Evolutionary conservation across 1,139 yeast species (phyloP), one percentile per base, ranked within the genome.

Genomic region (Kodamaea sp.): DNA sequence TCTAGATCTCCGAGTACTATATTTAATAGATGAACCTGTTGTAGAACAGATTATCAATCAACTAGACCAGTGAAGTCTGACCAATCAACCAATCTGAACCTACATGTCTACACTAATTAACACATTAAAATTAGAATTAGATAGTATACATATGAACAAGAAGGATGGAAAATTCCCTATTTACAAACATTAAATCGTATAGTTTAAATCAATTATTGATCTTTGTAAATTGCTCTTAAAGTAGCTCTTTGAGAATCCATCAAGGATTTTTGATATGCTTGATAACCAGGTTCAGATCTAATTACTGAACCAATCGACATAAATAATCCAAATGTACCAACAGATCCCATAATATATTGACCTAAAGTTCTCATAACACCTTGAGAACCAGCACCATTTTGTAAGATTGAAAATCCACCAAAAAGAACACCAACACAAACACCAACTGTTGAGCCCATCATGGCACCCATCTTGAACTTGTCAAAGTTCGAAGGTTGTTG

Each of bases 311-410:
- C 96, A 53, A 89, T 84, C 34, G 95, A 85, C 97, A 92, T 90
- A 62, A 92, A 89, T 57, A 90, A 76, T 24, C 96, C 96, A 63
- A 94, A 92, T 9, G 97, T 92, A 36, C 95, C 97, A 9, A 95
- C 97, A 5, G 97, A 88, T 39, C 97, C 97, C 62, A 87, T 82
- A 66, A 94, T 90, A 65, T 89, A 92, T 66, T 90, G 96, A 39
- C 98, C 98, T 56, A 94, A 70, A 6, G 97, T 90, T 68, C 96
- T 83, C 82, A 92, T 84, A 44, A 88, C 88, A 41, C 99, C 99
- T 57, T 88, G 86, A 38, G 98, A 97, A n/a, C 98, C 99, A 11
- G 96, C 90, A 10, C 99, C 99, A 50, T 86, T 82, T 44, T 90
- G 94, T 53, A 88, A 67, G 47, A 94, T 85, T 44, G 97, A 84